Evolutionary conservation across 768 basidiomycete species (phyloP).

Genomic region (Trametopsis cervina): DNA sequence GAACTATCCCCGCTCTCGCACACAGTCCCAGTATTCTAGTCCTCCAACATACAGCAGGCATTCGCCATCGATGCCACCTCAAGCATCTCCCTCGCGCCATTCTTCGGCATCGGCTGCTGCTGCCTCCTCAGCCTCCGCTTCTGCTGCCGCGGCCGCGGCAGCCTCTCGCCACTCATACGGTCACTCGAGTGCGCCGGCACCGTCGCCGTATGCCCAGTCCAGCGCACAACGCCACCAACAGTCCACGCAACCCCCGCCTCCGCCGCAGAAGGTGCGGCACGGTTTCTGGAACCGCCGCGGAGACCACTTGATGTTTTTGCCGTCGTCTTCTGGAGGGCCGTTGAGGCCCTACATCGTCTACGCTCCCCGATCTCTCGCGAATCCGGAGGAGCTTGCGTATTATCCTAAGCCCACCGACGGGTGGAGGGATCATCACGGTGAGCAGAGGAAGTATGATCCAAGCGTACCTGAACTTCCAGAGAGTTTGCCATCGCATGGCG

Average conservation of each 20-base stretch:
- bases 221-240: conserved; percentile 20
- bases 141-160: not conserved
- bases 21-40: conserved; percentile 3
- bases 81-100: not conserved
- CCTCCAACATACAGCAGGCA: too few species aligned
- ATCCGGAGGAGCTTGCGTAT: conserved; percentile 51
- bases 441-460: conserved; percentile 32
- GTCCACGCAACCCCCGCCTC: conserved; percentile 24
- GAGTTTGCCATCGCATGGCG: conserved; percentile 52
- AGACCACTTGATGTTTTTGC: conserved; percentile 41
- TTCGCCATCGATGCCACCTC: too few species aligned
- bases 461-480: conserved; percentile 52
- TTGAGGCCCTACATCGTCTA: conserved; percentile 52
- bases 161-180: not conserved
- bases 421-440: conserved; percentile 48
- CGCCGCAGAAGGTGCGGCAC: conserved; percentile 31
- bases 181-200: not conserved
- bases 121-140: not conserved
- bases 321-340: conserved; percentile 24
- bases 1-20: not conserved
- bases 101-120: not conserved
- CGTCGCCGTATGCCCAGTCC: conserved; percentile 14
- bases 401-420: conserved; percentile 53
- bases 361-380: conserved; percentile 47
- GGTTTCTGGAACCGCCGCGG: conserved; percentile 76